A percentile compares a stretch with the other conserved stretches of the same genome.
phyloP scores from a whole-genome alignment of 83 land plant species.

The Thuja plicata region DNA sequence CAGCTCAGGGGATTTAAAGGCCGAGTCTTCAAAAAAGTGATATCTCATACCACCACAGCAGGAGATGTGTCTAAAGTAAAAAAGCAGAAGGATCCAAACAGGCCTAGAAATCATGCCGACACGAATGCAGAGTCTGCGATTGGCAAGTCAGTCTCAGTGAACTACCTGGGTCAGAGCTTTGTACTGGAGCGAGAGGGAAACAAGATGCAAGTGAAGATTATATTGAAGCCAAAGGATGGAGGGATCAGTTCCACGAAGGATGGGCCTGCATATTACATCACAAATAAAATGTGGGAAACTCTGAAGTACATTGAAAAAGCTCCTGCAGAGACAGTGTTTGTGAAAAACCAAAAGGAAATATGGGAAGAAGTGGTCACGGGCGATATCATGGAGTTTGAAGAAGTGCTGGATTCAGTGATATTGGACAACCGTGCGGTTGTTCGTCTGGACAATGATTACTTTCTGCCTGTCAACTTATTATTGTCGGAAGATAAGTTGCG shows the following conservation, averaged over 20 bases:
- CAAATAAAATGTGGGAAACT: background rate
- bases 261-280: background rate
- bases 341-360: background rate
- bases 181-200: background rate
- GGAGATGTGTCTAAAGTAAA: no score
- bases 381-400: background rate
- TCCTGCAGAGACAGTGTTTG: background rate
- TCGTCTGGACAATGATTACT: background rate
- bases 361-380: background rate
- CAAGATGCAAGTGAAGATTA: background rate
- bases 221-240: background rate
- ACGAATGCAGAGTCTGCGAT: no score
- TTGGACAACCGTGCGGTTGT: background rate
- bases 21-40: background rate
- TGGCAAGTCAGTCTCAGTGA: no score
- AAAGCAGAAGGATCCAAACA: no score
- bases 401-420: background rate
- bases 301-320: background rate
- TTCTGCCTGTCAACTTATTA: background rate
- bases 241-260: background rate
- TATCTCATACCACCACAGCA: background rate
- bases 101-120: no score
- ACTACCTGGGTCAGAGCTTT: background rate
- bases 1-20: background rate
- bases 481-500: background rate